phyloP scores from a whole-genome alignment of 441 rosid species.

The Eugenia klotzschiana region DNA sequence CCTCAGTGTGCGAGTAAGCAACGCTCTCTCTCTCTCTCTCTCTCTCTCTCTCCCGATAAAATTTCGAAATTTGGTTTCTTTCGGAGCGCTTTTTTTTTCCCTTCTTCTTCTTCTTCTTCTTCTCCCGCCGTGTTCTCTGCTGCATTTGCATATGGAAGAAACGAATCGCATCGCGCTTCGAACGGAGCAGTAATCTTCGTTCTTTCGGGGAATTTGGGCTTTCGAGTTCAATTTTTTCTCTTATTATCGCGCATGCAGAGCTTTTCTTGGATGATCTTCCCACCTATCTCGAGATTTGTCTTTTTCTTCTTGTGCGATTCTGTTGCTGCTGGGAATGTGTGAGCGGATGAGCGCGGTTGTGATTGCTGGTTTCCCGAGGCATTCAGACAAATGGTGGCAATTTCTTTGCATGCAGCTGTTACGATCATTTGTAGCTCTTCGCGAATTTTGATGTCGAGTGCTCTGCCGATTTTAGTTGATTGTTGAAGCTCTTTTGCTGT shows the following conservation, averaged over 20 bases:
- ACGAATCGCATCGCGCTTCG: background rate
- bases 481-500: background rate
- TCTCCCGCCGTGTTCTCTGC: background rate
- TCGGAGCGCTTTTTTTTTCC: background rate
- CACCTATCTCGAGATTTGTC: background rate
- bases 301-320: background rate
- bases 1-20: background rate
- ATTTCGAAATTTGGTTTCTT: background rate
- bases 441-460: background rate
- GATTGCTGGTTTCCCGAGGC: background rate
- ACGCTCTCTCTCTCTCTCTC: background rate
- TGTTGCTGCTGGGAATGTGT: background rate
- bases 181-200: background rate
- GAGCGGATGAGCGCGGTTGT: background rate
- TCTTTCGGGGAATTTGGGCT: background rate
- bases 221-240: background rate
- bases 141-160: background rate
- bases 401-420: background rate
- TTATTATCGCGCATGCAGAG: background rate
- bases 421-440: background rate
- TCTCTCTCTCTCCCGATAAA: background rate
- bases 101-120: background rate
- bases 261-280: background rate
- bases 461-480: background rate
- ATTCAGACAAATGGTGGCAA: background rate